Evolutionary conservation across 495 filamentous ascomycete genomes (phyloP), one percentile per base, ranked within the genome.

Genomic region (Halenospora varia): DNA sequence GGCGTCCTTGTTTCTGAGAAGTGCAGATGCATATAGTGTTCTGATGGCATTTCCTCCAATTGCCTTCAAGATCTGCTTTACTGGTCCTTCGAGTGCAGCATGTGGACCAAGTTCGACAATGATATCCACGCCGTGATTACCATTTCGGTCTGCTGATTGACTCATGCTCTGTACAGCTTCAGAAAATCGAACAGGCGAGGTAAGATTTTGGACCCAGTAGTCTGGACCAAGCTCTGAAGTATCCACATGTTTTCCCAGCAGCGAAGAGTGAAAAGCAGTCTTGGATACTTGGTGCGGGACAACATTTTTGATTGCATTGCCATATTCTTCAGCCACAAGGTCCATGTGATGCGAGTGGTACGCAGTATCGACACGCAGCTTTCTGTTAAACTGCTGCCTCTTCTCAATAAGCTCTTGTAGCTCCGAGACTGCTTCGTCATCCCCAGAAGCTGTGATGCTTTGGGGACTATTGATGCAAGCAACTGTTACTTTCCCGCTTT

Each of bases 61-160:
- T 56, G 10, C 9, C 58, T 78, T 73, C 13, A 84, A 56, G 9
- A 76, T 81, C 53, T 86, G 76, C 59, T 75, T 77, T 25, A 85
- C 65, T 1, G 85, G 84, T 0, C 80, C 80, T 53, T 81, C 73
- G 0, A 90, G 71, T 0, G 85, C 82, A 6, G 76, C 69, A 58
- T 88, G 85, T 23, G 87, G 84, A 0, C 87, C 86, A n/a, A 88
- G 69, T 59, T 88, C 85, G 25, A 88, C 49, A 4, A 87, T 63
- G 0, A 78, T 65, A 44, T 50, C 47, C 25, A 24, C n/a, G 6
- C 40, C 25, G 17, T 20, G 15, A 10, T 35, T 29, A 17, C 10
- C 18, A 9, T 26, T 13, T 10, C 19, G 8, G 10, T 10, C 10
- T 6, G 9, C 9, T n/a, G 18, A 6, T 6, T 18, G 10, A n/a